Evolutionary conservation across 2,329 filamentous ascomycete species (phyloP).

Genomic region (Ophiostoma sp.): DNA sequence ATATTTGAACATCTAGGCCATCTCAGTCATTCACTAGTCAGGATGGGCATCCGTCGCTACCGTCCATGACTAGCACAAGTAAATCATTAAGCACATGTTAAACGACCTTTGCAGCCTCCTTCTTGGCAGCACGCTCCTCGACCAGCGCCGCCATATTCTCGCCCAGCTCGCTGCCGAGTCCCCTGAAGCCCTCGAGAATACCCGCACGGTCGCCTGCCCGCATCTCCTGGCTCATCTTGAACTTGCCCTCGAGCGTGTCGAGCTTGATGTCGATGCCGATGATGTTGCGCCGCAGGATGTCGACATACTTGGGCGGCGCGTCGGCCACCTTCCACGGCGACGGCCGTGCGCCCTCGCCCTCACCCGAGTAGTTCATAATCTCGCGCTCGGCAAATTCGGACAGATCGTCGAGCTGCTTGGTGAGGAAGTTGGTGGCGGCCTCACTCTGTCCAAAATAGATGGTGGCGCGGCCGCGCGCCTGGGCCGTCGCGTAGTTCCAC

Average conservation of each 20-base stretch:
- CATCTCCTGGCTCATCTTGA: conserved; percentile 63
- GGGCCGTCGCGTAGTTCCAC: conserved; percentile 63
- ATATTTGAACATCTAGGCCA: not conserved
- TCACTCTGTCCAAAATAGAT: conserved; percentile 47
- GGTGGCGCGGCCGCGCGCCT: conserved; percentile 55
- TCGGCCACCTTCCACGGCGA: conserved; percentile 52
- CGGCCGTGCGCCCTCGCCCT: conserved; percentile 30
- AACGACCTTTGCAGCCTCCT: not conserved
- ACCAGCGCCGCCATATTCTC: conserved; percentile 34
- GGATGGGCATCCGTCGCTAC: too few species aligned
- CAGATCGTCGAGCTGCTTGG: conserved; percentile 49
- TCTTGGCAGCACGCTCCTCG: conserved; percentile 26
- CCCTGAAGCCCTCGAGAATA: conserved; percentile 51
- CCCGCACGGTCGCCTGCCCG: conserved; percentile 48
- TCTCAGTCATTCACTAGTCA: not conserved
- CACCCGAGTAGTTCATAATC: conserved; percentile 52
- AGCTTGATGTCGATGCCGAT: conserved; percentile 57
- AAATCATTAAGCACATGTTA: not conserved
- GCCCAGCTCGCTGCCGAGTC: conserved; percentile 32
- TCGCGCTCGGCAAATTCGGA: conserved; percentile 42
- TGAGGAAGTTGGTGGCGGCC: conserved; percentile 32
- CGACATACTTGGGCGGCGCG: conserved; percentile 51
- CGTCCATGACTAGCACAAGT: not conserved
- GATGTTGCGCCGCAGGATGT: conserved; percentile 53
- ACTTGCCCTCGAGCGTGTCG: conserved; percentile 53